Evolutionary conservation across 345 rosid genomes (phyloP), one percentile per base, ranked within the genome.

Genomic region (Bretschneidera sinensis): DNA sequence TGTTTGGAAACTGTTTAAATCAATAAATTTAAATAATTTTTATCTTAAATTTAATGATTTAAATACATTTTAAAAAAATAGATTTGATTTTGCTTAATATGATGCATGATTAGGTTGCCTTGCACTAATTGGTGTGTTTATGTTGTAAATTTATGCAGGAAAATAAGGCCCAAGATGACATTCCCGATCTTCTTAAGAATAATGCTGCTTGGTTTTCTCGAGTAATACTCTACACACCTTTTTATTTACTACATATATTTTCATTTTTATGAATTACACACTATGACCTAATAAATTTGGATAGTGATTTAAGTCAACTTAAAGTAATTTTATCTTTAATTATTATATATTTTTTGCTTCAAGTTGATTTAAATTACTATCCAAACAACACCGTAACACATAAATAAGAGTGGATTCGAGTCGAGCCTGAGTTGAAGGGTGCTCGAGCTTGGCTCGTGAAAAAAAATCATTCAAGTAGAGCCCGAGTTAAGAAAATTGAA

Each of bases 141-240:
- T 48, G 48, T 48, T 48, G 20, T 25, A 20, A 48, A 54, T 31
- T 54, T 35, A 35, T 60, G 55, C 92, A 92, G 97, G 90, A 89
- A 89, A 79, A 74, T 48, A 62, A 84, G 98, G 77, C 98, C 98
- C 1, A 92, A 83, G 83, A 50, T 89, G 78, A 92, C 98, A 28
- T 72, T 87, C 20, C 74, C 85, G 5, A 66, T 87, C 70, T 83
- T 92, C 68, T 77, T 89, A 11, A 74, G 87, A 66, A 89, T 92
- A 74, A 61, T 81, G 67, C 65, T 64, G 57, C 96, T 92, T 23
- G 97, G 82, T 55, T 83, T 92, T 69, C 76, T 92, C 3, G 98
- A 92, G 98, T 92, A 89, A 81, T 59, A 20, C 51, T 57, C 60
- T 45, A 13, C 21, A 25, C 63, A 53, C 55, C 24, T 62, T 25